Evolutionary conservation across 306 rosid genomes (phyloP).

Genomic region (Aeschynomene evenia): DNA sequence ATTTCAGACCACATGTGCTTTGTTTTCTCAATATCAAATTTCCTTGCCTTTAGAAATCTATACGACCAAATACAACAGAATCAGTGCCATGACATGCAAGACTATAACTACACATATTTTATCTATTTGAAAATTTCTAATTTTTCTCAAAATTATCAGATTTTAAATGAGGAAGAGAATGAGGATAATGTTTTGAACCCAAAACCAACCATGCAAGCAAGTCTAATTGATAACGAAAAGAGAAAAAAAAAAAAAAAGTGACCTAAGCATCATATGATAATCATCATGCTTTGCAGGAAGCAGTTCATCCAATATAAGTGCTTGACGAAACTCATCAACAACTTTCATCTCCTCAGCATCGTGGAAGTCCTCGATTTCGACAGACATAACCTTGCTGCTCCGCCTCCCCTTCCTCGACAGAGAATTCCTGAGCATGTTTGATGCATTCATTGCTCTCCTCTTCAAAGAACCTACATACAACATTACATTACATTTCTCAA

Average conservation of each 20-base stretch:
- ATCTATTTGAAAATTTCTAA: no score
- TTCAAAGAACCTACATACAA: conserved; percentile 52
- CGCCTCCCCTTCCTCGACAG: conserved; percentile 62
- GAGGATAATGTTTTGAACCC: not conserved
- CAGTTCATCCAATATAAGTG: conserved; percentile 68
- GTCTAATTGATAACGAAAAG: not conserved
- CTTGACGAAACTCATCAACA: conserved; percentile 77
- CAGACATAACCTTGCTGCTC: conserved; percentile 74
- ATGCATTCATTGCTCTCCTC: conserved; percentile 64
- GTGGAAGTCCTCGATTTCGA: conserved; percentile 78
- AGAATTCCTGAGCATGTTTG: conserved; percentile 62
- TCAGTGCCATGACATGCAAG: not conserved
- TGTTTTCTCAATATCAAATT: conserved; percentile 73
- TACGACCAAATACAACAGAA: not conserved
- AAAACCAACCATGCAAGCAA: not conserved
- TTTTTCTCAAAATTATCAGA: not conserved
- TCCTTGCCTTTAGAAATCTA: conserved; percentile 94
- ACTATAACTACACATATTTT: not conserved
- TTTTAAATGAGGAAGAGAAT: no score
- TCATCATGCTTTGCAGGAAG: conserved; percentile 86
- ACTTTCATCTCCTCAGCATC: conserved; percentile 67
- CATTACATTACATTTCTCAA: conserved; percentile 29
- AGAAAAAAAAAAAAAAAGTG: not conserved
- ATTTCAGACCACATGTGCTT: conserved; percentile 91
- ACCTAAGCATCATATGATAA: conserved; percentile 91